Evolutionary conservation across 169 alveolate genomes (phyloP), one percentile per base, ranked within the genome.

Genomic region (Eimeria acervulina): DNA sequence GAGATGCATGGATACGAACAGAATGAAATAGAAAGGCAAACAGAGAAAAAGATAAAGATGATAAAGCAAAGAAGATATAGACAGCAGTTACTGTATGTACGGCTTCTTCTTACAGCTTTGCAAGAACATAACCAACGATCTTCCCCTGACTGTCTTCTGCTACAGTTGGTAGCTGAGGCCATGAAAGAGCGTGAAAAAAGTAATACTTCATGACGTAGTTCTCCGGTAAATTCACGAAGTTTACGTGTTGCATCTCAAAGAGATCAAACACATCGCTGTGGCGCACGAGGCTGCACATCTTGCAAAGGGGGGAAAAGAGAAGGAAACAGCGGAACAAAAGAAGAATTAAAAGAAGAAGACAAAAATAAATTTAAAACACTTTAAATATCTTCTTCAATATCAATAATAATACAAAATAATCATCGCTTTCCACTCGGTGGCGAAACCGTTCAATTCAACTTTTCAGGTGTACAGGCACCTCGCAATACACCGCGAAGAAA

Each of bases 141-240:
- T 98, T 98, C 38, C 99, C 98, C 63, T 95, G 95, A 38, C 90
- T 36, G 47, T 97, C 98, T 80, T 98, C 99, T 38, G 99, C 99
- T 7, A 98, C 99, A 78, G 97, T 97, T 6, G 98, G 98, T 42
- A 98, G 96, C 88, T 97, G 97, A 51, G 99, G 99, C 99, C 99
- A 98, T 23, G 98, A 97, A n/a, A 98, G 95, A 28, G 97, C 97
- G 90, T 98, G 99, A 94, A 98, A 98, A 93, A 98, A 96, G 94
- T 98, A 98, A 96, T 98, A 98, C 96, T 98, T 98, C 96, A 98
- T 95, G 8, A 72, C 96, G 92, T 98, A 98, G 97, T 98, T 98
- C 96, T 98, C 99, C 8, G 99, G 99, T 31, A 98, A 97, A 94
- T 98, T 97, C 96, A 97, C 96, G 42, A 98, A 95, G 95, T 98